Conservation (phyloP, 2,329 filamentous ascomycete genomes). For the Phaeosphaeriaceae sp. region DNA sequence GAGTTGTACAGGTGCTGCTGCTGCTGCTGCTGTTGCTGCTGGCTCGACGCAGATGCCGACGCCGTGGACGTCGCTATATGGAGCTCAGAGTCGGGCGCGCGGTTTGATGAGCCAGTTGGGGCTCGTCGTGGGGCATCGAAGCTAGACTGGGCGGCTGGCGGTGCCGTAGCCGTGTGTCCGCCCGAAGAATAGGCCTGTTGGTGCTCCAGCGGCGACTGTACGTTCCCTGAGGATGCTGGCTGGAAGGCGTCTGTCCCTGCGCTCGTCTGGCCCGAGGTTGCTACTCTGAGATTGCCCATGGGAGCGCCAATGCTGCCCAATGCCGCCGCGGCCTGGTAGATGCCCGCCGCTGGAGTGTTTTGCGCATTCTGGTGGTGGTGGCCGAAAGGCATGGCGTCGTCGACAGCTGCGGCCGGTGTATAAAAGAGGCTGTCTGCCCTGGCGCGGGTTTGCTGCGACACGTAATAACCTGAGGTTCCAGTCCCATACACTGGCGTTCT, state of each 20-base stretch:
- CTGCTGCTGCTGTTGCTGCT: constrained; percentile 42
- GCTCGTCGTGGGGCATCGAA: constrained; percentile 60
- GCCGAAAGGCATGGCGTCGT: constrained; percentile 48
- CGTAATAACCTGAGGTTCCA: constrained; percentile 4
- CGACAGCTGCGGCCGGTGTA: constrained; percentile 10
- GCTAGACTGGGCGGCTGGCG: constrained; percentile 50
- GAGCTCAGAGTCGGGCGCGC: constrained; percentile 61
- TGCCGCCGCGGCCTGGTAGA: constrained; percentile 55
- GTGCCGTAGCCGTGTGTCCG: constrained; percentile 24
- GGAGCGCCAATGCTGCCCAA: constrained; percentile 57
- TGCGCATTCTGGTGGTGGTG: constrained; percentile 42
- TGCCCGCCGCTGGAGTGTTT: constrained; percentile 50
- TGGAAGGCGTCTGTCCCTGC: constrained; percentile 55
- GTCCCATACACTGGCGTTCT: neutral
- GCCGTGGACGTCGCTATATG: constrained; percentile 58
- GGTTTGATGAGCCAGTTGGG: constrained; percentile 41
- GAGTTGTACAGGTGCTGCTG: constrained; percentile 57
- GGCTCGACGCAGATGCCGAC: constrained; percentile 15
- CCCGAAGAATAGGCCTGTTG: constrained; percentile 5
- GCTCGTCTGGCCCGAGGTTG: constrained; percentile 50
- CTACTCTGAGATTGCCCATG: constrained; percentile 48
- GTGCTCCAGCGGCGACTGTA: constrained; percentile 22
- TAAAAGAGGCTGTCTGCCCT: neutral
- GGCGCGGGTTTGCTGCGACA: constrained; percentile 12
- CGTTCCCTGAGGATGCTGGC: constrained; percentile 29